These are phyloP conservation scores for Hura crepitans DNA, from an alignment of 441 rosid species.

Conservation along the genomic window DNA sequence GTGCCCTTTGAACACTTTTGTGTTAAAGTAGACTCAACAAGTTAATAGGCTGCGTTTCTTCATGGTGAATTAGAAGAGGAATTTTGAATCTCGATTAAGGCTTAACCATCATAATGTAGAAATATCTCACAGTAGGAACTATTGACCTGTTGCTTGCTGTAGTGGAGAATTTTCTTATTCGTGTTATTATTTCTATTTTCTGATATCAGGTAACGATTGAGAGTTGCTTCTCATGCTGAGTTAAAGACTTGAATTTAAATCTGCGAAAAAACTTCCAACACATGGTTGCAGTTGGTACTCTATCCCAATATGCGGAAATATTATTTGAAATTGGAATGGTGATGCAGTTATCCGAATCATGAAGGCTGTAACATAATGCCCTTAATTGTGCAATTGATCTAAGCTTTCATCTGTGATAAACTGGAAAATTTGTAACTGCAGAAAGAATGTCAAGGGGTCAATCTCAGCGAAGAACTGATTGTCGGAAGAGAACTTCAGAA, in stretches of 20 bases:
- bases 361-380: neutral
- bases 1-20: too few species aligned
- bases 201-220: slow-evolving; percentile 3
- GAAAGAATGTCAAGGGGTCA: slow-evolving; percentile 22
- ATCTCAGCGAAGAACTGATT: slow-evolving; percentile 13
- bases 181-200: neutral
- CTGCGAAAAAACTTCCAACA: neutral
- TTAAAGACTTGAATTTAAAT: neutral
- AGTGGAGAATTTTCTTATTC: neutral
- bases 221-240: neutral
- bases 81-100: neutral
- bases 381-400: neutral
- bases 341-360: neutral
- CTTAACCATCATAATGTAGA: neutral
- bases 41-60: too few species aligned
- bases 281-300: neutral
- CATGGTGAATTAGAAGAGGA: too few species aligned
- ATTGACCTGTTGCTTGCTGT: neutral
- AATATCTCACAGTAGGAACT: neutral
- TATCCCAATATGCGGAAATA: neutral
- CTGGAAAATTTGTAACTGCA: neutral
- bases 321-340: neutral
- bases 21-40: too few species aligned
- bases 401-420: neutral
- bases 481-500: slow-evolving; percentile 11